These are phyloP conservation scores for Pelargonium myrrhifolium DNA, from an alignment of 441 rosid genomes.

Conservation along the genomic window DNA sequence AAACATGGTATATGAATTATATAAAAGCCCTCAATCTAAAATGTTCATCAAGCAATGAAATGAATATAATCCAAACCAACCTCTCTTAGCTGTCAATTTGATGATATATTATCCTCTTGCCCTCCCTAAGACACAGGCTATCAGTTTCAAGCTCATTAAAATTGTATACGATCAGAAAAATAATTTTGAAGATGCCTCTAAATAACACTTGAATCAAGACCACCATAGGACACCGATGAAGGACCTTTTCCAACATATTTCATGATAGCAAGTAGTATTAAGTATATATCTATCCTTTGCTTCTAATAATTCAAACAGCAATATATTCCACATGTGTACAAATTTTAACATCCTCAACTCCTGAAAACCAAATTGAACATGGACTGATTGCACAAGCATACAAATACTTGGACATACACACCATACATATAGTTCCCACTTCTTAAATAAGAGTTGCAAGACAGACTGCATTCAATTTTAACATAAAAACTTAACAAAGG, in stretches of 20 bases:
- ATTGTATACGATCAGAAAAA: not conserved
- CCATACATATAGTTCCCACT: not conserved
- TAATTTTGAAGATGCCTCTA: not conserved
- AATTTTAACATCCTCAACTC: too few relatives aligned
- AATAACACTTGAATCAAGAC: not conserved
- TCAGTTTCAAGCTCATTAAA: too few relatives aligned
- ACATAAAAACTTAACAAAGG: constrained; percentile 5
- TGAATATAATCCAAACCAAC: not conserved
- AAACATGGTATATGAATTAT: not conserved
- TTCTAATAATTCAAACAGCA: not conserved
- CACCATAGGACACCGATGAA: not conserved
- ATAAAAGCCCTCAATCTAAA: not conserved
- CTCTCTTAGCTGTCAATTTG: too few relatives aligned
- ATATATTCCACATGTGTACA: too few relatives aligned
- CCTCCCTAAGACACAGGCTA: too few relatives aligned
- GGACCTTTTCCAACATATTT: not conserved
- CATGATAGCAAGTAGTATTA: not conserved
- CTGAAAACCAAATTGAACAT: not conserved
- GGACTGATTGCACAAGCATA: constrained; percentile 1
- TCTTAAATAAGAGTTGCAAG: not conserved
- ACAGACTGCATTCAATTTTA: not conserved
- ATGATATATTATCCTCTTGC: too few relatives aligned
- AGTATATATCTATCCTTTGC: not conserved
- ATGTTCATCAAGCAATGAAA: not conserved
- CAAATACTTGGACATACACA: not conserved